Percentiles rank a stretch among this genome's conserved stretches.
Evolutionary conservation across 1,139 yeast genomes (phyloP).

Genomic region (Geotrichum reessii): DNA sequence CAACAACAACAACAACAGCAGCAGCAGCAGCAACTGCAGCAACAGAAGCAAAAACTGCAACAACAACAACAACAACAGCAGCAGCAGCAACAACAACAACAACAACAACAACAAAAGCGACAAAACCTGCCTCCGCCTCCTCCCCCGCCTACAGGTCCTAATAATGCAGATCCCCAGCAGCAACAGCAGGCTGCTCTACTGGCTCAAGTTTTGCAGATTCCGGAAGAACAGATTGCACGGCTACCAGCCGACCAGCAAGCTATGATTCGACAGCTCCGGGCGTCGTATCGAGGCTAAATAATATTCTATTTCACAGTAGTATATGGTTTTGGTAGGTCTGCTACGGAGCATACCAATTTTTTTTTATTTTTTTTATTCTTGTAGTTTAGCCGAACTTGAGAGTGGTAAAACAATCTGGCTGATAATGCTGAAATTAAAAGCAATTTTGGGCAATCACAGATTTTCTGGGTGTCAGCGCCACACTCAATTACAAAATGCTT

Average conservation of each 20-base stretch:
- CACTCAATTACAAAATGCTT: too few relatives aligned
- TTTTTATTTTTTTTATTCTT: too few relatives aligned
- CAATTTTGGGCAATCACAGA: too few relatives aligned
- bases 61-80: not conserved
- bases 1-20: not conserved
- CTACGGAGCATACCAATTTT: too few relatives aligned
- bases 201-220: constrained; percentile 48
- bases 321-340: not conserved
- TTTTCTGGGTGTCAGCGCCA: too few relatives aligned
- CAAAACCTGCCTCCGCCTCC: not conserved
- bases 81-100: not conserved
- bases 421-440: too few relatives aligned
- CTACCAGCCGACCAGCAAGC: constrained; percentile 55
- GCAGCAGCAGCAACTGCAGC: not conserved
- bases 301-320: not conserved
- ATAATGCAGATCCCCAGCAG: not conserved
- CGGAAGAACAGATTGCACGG: constrained; percentile 56
- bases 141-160: not conserved
- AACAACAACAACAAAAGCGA: not conserved
- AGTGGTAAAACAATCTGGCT: too few relatives aligned
- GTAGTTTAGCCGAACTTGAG: too few relatives aligned
- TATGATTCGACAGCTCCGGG: constrained; percentile 14
- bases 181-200: constrained; percentile 37
- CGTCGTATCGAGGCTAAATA: constrained; percentile 11
- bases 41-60: not conserved